Conservation (phyloP, 352 stramenopile genomes). For the Pilasporangium apinafurcum region DNA sequence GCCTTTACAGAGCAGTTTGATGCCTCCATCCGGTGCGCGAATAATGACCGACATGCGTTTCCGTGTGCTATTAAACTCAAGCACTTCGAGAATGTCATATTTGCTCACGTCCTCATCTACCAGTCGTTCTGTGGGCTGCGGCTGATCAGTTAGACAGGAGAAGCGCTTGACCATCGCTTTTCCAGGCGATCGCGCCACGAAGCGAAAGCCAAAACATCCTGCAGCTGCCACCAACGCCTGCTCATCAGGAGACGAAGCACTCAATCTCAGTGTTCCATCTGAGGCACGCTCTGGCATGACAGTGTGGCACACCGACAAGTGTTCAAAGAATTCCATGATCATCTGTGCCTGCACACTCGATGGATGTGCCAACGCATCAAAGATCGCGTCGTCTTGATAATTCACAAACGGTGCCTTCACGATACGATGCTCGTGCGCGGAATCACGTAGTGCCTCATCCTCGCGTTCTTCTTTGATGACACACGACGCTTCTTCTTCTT, state of each 20-base stretch:
- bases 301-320: slow-evolving; percentile 92
- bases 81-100: slow-evolving; percentile 90
- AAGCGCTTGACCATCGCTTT: slow-evolving; percentile 76
- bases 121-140: too few species aligned
- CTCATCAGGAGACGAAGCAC: slow-evolving; percentile 89
- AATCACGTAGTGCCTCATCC: slow-evolving; percentile 21
- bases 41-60: slow-evolving; percentile 95
- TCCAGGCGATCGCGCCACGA: slow-evolving; percentile 56
- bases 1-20: slow-evolving; percentile 84
- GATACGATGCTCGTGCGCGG: slow-evolving; percentile 30
- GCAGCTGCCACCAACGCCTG: slow-evolving; percentile 83
- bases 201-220: slow-evolving; percentile 80
- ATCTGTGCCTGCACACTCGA: slow-evolving; percentile 29
- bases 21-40: slow-evolving; percentile 29
- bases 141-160: slow-evolving; percentile 46
- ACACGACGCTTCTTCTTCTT: slow-evolving; percentile 30
- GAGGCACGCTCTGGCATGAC: slow-evolving; percentile 95
- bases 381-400: slow-evolving; percentile 80
- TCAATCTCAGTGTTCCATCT: slow-evolving; percentile 79
- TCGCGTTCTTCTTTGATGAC: slow-evolving; percentile 22
- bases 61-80: slow-evolving; percentile 93
- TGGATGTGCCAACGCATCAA: slow-evolving; percentile 42
- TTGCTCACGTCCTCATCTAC: slow-evolving; percentile 15
- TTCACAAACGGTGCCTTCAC: slow-evolving; percentile 80
- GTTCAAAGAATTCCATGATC: slow-evolving; percentile 80